A percentile compares a stretch with the other conserved stretches of the same genome.
Evolutionary conservation across 306 rosid genomes (phyloP).

Genomic region (Quercus dentata): DNA sequence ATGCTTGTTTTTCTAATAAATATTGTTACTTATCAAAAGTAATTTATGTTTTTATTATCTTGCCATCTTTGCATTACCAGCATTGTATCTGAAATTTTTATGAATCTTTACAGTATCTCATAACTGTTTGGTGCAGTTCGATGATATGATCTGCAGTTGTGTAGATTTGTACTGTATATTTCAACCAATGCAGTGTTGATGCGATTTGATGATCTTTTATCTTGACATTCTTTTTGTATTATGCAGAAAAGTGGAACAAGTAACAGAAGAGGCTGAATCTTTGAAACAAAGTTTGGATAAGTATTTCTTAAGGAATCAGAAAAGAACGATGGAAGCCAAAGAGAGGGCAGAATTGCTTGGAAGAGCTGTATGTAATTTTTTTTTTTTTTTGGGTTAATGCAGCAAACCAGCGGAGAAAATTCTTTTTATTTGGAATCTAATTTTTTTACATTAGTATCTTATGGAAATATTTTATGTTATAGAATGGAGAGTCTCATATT

Average conservation of each 20-base stretch:
- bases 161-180: too few relatives aligned
- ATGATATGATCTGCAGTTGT: too few relatives aligned
- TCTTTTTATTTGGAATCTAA: background rate
- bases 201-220: background rate
- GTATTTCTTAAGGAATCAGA: conserved; percentile 56
- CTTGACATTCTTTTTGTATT: conserved; percentile 8
- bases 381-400: too few relatives aligned
- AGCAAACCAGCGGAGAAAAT: too few relatives aligned
- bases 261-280: conserved; percentile 83
- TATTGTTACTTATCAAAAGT: too few relatives aligned
- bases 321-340: conserved; percentile 57
- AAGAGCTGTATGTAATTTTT: conserved; percentile 55
- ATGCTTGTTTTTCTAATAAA: too few relatives aligned
- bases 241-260: conserved; percentile 84
- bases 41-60: background rate
- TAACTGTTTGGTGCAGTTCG: too few relatives aligned
- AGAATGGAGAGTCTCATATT: conserved; percentile 85
- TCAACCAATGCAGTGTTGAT: background rate
- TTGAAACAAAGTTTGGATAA: conserved; percentile 72
- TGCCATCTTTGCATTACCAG: background rate
- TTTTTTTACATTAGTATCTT: background rate
- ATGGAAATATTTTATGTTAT: conserved; percentile 13
- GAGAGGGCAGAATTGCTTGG: conserved; percentile 78
- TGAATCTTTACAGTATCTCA: background rate
- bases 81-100: background rate